Base-by-base conservation (phyloP, 106 monocot species). In the Gastrodia elata region DNA sequence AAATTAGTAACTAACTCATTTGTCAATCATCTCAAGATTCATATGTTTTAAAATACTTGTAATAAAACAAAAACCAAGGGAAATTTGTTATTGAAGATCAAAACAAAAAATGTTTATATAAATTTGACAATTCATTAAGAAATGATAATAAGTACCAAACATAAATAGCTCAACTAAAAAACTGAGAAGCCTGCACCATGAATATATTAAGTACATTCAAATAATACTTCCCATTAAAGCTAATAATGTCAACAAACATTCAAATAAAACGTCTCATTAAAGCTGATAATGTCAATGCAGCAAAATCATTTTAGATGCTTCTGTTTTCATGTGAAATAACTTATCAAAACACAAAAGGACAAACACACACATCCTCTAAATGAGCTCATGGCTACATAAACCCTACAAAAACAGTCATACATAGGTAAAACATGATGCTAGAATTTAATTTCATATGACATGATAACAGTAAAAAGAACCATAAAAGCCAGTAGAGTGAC, bases 1-100 rank as follows among this genome's bases (percentile, higher is more conserved):
- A 79, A 75, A 71, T 84, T 64, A 92, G 82, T 70, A 18, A 14
- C 34, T 37, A 18, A 37, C 9, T n/a, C 8, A 5, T 11, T 32
- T 61, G 30, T 9, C 28, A 30, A n/a, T 18, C 6, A 52, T 52
- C 52, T 52, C 61, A 32, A 61, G 26, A 8, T 28, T 28, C 27
- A 59, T 59, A 11, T 26, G 5, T 27, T 10, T 59, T 26, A 24
- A 59, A 59, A 28, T 28, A 59, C 11, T 59, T 28, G 27, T 18
- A 24, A 59, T 30, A 26, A 59, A 59, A 59, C 24, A 10, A 27
- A 59, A 27, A 59, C 0, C 24, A 59, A 65, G 18, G 15, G n/a
- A n/a, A n/a, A n/a, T n/a, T n/a, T n/a, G n/a, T 36, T 67, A 35
- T 67, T 67, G 27, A 14, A 35, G 6, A 67, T 4, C 0, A 61